A percentile compares a stretch with the other conserved stretches of the same genome.
Evolutionary conservation across 73 alveolate species (phyloP).

Genomic region (Tetrahymena elliotti): DNA sequence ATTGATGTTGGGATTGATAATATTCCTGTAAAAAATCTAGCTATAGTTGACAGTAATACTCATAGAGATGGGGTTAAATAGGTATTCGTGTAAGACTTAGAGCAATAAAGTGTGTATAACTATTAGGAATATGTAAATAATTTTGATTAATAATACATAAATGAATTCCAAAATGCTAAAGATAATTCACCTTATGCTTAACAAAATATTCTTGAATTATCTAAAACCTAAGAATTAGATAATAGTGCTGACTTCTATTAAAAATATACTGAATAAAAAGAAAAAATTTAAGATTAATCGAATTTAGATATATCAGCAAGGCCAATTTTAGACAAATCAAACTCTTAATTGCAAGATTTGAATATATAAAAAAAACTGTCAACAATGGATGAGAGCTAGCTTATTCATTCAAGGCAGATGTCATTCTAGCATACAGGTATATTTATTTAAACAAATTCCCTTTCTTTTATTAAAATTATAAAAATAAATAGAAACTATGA

Average conservation of each 20-base stretch:
- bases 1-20: neutral
- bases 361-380: neutral
- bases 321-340: neutral
- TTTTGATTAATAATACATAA: neutral
- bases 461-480: neutral
- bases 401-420: neutral
- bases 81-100: neutral
- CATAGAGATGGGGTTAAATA: neutral
- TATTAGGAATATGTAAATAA: neutral
- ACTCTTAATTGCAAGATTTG: neutral
- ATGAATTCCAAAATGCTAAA: neutral
- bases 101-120: neutral
- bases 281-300: neutral
- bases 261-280: neutral
- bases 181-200: neutral
- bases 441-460: neutral
- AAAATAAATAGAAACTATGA: neutral
- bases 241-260: neutral
- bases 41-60: neutral
- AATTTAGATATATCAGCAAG: neutral
- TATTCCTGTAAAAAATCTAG: neutral
- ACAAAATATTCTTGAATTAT: neutral
- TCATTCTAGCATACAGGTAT: neutral
- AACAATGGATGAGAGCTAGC: neutral
- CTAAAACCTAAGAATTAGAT: neutral